These are phyloP conservation scores for Verruconis gallopava DNA, from an alignment of 2,329 filamentous ascomycete genomes.

Conservation along the genomic window DNA sequence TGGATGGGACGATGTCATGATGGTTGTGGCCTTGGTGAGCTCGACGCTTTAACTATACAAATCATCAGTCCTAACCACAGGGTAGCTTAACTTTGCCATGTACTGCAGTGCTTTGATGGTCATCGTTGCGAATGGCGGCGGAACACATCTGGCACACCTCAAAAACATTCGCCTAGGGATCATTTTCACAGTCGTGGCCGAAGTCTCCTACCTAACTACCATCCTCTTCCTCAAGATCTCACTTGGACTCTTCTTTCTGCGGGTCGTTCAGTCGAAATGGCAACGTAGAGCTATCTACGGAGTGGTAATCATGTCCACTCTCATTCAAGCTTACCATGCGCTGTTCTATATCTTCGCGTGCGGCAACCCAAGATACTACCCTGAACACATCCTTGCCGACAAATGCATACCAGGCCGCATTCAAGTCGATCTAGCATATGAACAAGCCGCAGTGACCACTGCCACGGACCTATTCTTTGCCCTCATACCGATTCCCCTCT, in stretches of 20 bases:
- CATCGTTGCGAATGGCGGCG: constrained; percentile 8
- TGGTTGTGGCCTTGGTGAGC: constrained; percentile 9
- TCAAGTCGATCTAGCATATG: constrained; percentile 10
- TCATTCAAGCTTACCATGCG: constrained; percentile 20
- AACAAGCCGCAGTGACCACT: constrained; percentile 22
- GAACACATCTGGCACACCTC: constrained; percentile 4
- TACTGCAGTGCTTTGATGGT: constrained; percentile 7
- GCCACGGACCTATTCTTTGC: constrained; percentile 24
- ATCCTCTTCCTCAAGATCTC: constrained; percentile 33
- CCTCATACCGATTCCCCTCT: constrained; percentile 27
- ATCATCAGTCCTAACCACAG: not conserved
- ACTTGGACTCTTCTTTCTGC: constrained; percentile 31
- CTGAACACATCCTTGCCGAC: not conserved
- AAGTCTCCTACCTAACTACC: constrained; percentile 27
- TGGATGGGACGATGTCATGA: constrained; percentile 10
- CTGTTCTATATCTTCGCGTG: constrained; percentile 21
- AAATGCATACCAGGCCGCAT: constrained; percentile 8
- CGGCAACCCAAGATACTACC: constrained; percentile 15
- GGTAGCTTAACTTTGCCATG: constrained; percentile 7
- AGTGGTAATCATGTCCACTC: constrained; percentile 19
- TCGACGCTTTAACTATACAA: not conserved
- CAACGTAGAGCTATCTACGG: constrained; percentile 20
- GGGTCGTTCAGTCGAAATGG: constrained; percentile 28
- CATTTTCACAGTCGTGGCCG: constrained; percentile 17
- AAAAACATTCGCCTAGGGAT: not conserved